Base-by-base conservation (phyloP, 169 alveolate genomes). In the Perkinsus chesapeaki region DNA sequence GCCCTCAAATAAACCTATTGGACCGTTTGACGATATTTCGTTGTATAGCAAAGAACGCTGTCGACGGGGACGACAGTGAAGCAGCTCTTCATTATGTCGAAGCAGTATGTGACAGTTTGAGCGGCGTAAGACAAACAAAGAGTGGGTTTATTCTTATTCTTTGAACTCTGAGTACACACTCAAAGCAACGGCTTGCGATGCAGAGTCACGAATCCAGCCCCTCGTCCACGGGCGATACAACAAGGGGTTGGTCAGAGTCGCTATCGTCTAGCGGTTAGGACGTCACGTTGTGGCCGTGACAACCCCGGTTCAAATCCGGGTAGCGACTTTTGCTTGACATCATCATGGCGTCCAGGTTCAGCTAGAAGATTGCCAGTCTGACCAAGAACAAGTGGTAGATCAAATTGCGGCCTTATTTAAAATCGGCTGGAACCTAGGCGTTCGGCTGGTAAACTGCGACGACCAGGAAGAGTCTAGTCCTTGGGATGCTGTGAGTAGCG, bases 211-310 rank as follows among this genome's bases (percentile, higher is more conserved):
- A 43, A 43, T 43, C 16, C 60, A 43, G 60, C 27, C 7, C 12
- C 31, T 60, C 27, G 82, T 60, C 12, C 23, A 23, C 82, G 3
- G 7, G 3, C 82, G 82, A 27, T 43, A 60, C 82, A 12, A 60
- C 0, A 60, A 5, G 12, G 31, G 27, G 7, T 60, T 60, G 12
- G 31, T 60, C 31, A 16, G 82, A 60, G 82, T 60, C 82, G 82
- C 82, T 60, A 60, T 60, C 82, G 82, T 60, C 82, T 60, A 60
- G 82, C 27, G 82, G 82, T 60, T 60, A 60, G 82, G 82, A 60
- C 82, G 82, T 60, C 82, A 60, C 82, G 82, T 60, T 60, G 82
- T 60, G 82, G 82, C 82, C 82, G 82, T 60, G 82, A 60, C 82
- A 60, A 60, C 82, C 82, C 82, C 82, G 82, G 82, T 60, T 60